These are phyloP conservation scores for Maudiozyma turicensis DNA, from an alignment of 805 yeast species.

Conservation along the genomic window DNA sequence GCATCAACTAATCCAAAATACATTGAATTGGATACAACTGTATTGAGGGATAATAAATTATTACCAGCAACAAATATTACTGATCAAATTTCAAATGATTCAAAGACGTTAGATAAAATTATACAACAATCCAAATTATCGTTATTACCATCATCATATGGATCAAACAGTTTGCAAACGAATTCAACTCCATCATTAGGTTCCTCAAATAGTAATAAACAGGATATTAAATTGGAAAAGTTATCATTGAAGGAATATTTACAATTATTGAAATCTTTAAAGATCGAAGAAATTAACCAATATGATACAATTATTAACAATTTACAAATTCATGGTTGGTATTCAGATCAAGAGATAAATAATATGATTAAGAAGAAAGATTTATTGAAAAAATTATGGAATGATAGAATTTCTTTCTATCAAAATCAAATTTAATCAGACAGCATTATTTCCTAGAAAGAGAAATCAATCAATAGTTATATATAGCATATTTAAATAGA, in stretches of 20 bases:
- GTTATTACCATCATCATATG: not conserved
- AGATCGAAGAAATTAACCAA: not conserved
- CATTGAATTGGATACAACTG: not conserved
- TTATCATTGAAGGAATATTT: constrained; percentile 1
- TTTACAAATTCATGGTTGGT: constrained; percentile 2
- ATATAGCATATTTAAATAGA: not conserved
- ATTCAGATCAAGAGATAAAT: not conserved
- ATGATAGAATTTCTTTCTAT: constrained; percentile 1
- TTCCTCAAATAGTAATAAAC: not conserved
- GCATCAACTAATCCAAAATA: not conserved
- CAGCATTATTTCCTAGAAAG: too few species aligned
- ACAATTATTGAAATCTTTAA: not conserved
- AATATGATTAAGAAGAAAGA: not conserved
- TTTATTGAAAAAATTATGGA: constrained; percentile 1
- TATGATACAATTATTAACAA: not conserved
- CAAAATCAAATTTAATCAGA: not conserved
- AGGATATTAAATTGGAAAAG: not conserved
- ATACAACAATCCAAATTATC: constrained; percentile 2
- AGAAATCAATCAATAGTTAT: not conserved
- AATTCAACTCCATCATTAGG: not conserved
- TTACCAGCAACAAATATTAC: not conserved
- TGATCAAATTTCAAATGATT: not conserved
- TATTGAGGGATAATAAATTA: not conserved
- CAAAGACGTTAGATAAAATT: not conserved
- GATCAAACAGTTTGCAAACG: not conserved